Evolutionary conservation across 1,284 basidiomycete species (phyloP).

Genomic region (Cryptococcus sp.): DNA sequence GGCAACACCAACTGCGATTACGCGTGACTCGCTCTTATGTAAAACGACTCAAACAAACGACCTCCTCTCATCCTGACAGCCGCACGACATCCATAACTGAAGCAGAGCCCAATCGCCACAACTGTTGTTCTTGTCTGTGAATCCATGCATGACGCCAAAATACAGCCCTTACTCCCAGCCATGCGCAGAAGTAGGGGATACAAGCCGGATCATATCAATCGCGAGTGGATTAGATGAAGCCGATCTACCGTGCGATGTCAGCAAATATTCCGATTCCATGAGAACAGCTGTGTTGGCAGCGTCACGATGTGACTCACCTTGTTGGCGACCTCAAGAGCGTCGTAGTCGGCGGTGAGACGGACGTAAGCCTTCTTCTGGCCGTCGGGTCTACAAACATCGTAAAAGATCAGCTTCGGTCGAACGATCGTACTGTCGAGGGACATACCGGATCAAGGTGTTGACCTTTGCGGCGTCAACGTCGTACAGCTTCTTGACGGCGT

Average conservation of each 20-base stretch:
- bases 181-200: no score
- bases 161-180: conserved; percentile 14
- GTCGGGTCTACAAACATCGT: conserved; percentile 69
- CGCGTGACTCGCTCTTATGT: no score
- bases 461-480: conserved; percentile 94
- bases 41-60: no score
- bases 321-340: conserved; percentile 98
- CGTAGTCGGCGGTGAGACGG: conserved; percentile 89
- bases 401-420: neutral
- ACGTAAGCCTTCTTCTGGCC: conserved; percentile 99
- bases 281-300: no score
- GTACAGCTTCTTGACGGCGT: conserved; percentile 98
- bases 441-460: conserved; percentile 95
- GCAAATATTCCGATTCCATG: neutral
- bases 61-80: no score
- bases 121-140: neutral
- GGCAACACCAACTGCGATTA: no score
- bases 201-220: neutral
- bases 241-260: conserved; percentile 43
- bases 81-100: no score
- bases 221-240: conserved; percentile 51
- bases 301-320: conserved; percentile 70
- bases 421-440: conserved; percentile 12
- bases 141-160: conserved; percentile 30
- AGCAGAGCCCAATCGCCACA: no score